Percentiles rank a stretch among this genome's conserved stretches.
phyloP scores from a whole-genome alignment of 148 eudicot species.

The Cornus florida region DNA sequence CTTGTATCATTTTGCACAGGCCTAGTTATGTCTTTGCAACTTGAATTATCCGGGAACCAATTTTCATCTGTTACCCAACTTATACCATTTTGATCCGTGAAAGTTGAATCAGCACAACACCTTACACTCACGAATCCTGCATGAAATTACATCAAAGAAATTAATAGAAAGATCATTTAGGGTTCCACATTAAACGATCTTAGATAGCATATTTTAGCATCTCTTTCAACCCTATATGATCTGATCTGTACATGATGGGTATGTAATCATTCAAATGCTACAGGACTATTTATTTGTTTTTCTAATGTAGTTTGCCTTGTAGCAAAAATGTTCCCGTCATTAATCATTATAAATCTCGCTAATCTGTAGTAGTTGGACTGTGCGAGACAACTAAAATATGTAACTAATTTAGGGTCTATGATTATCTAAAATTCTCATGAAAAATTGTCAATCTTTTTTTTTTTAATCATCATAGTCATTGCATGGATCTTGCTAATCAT shows the following conservation, averaged over 20 bases:
- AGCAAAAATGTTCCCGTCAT: neutral
- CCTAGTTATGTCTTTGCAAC: slow-evolving; percentile 25
- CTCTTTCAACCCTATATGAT: neutral
- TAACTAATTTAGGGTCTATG: too few species aligned
- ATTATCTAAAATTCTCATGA: too few species aligned
- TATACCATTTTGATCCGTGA: slow-evolving; percentile 25
- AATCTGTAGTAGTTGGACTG: neutral
- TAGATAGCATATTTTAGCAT: neutral
- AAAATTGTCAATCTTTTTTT: neutral
- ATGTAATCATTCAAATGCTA: neutral
- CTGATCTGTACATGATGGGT: neutral
- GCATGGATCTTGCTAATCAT: neutral
- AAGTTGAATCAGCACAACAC: slow-evolving; percentile 26
- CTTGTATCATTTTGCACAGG: neutral
- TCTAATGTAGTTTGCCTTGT: neutral
- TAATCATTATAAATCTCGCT: neutral
- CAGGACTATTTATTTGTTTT: neutral
- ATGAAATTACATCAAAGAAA: neutral
- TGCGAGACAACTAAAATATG: neutral
- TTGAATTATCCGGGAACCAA: slow-evolving; percentile 29
- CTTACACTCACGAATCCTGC: slow-evolving; percentile 38
- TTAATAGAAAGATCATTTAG: neutral
- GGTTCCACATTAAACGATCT: neutral
- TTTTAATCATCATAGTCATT: neutral
- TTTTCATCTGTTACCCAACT: slow-evolving; percentile 28